Conservation (phyloP, 2,329 filamentous ascomycete genomes). For the Trichoderma sp. region DNA sequence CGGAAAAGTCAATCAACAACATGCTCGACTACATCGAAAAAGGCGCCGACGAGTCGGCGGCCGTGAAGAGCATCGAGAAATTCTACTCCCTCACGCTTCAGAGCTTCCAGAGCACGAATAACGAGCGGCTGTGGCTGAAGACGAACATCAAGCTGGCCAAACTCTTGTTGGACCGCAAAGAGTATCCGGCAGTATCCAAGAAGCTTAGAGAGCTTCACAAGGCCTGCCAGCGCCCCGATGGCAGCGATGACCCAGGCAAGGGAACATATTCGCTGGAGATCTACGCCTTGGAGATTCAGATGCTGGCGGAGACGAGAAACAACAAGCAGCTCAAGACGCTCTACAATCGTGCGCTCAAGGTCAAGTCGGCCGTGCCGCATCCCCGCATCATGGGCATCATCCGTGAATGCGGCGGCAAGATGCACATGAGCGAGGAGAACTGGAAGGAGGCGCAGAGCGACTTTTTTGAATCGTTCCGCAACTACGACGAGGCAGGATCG, state of each 20-base stretch:
- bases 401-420: conserved; percentile 96
- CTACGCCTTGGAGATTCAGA: conserved; percentile 96
- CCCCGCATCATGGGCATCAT: conserved; percentile 99
- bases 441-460: conserved; percentile 97
- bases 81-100: conserved; percentile 93
- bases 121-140: conserved; percentile 95
- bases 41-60: conserved; percentile 68
- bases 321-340: conserved; percentile 94
- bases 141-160: conserved; percentile 97
- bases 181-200: conserved; percentile 76
- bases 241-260: conserved; percentile 88
- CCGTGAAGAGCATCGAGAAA: conserved; percentile 81
- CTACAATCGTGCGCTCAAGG: conserved; percentile 87
- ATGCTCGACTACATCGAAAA: conserved; percentile 99
- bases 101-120: conserved; percentile 96
- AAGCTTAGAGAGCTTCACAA: conserved; percentile 88
- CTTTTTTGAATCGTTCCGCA: conserved; percentile 98
- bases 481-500: conserved; percentile 97
- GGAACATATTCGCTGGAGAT: conserved; percentile 95
- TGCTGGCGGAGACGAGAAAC: conserved; percentile 95
- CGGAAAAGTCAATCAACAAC: conserved; percentile 98
- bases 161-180: conserved; percentile 86
- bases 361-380: conserved; percentile 95
- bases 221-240: conserved; percentile 84
- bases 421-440: conserved; percentile 99